A percentile compares a stretch with the other conserved stretches of the same genome.
Evolutionary conservation across 2,329 filamentous ascomycete species (phyloP).

Genomic region (Fusarium protoensiforme): DNA sequence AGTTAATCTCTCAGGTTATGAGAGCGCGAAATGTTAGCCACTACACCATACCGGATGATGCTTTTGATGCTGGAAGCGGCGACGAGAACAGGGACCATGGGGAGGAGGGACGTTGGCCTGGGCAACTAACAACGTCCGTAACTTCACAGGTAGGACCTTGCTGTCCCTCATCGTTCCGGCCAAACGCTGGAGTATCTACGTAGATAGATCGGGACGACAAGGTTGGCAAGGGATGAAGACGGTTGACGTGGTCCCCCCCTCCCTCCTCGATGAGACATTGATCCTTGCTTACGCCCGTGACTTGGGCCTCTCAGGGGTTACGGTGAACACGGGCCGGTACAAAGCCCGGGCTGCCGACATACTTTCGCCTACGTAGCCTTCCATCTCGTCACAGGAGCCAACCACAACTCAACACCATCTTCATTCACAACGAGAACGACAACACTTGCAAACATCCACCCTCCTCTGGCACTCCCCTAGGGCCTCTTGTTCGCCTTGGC

Average conservation of each 20-base stretch:
- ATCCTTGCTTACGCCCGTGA: background rate
- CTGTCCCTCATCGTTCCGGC: background rate
- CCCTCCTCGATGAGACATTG: background rate
- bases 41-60: constrained; percentile 28
- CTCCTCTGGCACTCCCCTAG: background rate
- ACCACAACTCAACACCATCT: background rate
- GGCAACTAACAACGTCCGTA: no score
- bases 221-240: background rate
- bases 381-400: background rate
- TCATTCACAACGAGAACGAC: background rate
- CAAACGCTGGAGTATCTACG: no score
- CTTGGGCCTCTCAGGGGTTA: background rate
- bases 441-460: no score
- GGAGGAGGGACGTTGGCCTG: background rate
- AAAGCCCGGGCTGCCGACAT: background rate
- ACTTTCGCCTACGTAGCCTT: background rate
- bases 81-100: background rate
- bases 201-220: background rate
- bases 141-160: background rate
- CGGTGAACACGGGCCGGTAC: background rate
- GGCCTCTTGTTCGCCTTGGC: background rate
- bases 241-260: background rate
- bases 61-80: background rate
- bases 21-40: constrained; percentile 45
- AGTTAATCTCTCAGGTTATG: constrained; percentile 37